Conservation (phyloP, 1,284 basidiomycete genomes). For the Pseudomicrostroma phylloplanum region DNA sequence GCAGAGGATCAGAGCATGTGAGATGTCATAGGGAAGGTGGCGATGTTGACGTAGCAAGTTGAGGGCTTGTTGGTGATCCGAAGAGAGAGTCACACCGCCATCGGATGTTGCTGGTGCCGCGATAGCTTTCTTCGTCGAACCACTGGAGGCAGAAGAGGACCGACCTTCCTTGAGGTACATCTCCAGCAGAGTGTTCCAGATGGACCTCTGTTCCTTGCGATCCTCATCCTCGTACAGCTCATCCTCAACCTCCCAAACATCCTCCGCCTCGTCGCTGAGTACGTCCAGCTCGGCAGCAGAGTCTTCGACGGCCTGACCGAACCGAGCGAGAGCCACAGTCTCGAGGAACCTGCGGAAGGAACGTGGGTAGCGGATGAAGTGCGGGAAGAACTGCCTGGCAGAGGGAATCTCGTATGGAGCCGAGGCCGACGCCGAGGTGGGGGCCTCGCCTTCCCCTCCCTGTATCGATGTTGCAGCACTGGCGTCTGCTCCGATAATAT, state of each 20-base stretch:
- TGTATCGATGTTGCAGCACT: slow-evolving; percentile 13
- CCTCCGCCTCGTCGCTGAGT: slow-evolving; percentile 13
- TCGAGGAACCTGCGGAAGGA: slow-evolving; percentile 85
- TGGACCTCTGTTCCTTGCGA: slow-evolving; percentile 68
- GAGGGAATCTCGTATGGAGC: slow-evolving; percentile 62
- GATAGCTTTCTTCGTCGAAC: slow-evolving; percentile 28
- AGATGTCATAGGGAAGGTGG: slow-evolving; percentile 72
- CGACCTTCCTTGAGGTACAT: slow-evolving; percentile 67
- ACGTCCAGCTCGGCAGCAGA: slow-evolving; percentile 3
- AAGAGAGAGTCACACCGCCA: neutral
- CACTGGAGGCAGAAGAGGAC: slow-evolving; percentile 40
- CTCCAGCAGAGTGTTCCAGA: slow-evolving; percentile 95
- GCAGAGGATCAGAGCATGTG: slow-evolving; percentile 87
- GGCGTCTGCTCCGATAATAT: slow-evolving; percentile 9
- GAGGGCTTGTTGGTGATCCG: slow-evolving; percentile 19
- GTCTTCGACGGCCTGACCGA: slow-evolving; percentile 64
- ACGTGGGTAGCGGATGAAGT: slow-evolving; percentile 81
- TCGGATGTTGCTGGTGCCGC: neutral
- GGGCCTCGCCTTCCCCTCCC: too few species aligned
- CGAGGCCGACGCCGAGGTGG: slow-evolving; percentile 9
- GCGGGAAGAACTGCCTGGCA: slow-evolving; percentile 80
- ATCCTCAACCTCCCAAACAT: slow-evolving; percentile 13
- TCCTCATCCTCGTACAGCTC: slow-evolving; percentile 57
- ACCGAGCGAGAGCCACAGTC: slow-evolving; percentile 70
- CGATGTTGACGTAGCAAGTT: slow-evolving; percentile 33